phyloP scores from a whole-genome alignment of 2,329 filamentous ascomycete genomes.

The Verticillium klebahnii region DNA sequence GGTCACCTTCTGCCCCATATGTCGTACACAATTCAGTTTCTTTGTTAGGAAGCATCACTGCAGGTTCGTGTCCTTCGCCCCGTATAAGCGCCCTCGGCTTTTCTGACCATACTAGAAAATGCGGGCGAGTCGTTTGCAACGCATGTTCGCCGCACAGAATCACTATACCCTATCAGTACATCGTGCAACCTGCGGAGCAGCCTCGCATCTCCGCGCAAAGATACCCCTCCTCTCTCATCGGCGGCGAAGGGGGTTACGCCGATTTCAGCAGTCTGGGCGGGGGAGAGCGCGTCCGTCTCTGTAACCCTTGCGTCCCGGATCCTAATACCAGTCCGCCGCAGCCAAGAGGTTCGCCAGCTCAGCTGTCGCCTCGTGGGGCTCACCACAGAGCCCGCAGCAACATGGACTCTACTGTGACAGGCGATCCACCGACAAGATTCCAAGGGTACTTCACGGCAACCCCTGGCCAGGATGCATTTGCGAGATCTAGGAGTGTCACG shows the following conservation, averaged over 20 bases:
- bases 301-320: constrained; percentile 59
- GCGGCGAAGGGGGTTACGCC: constrained; percentile 34
- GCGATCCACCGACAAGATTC: constrained; percentile 24
- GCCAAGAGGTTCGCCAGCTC: constrained; percentile 28
- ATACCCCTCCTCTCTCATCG: constrained; percentile 31
- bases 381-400: constrained; percentile 44
- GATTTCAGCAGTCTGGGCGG: constrained; percentile 44
- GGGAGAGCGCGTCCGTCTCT: constrained; percentile 54
- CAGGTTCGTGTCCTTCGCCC: constrained; percentile 51
- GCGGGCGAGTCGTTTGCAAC: constrained; percentile 85
- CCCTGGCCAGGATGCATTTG: constrained; percentile 27
- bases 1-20: constrained; percentile 81
- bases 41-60: constrained; percentile 92
- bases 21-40: constrained; percentile 72
- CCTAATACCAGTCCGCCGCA: constrained; percentile 54
- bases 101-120: constrained; percentile 56
- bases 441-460: constrained; percentile 30
- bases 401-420: constrained; percentile 26
- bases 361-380: constrained; percentile 27
- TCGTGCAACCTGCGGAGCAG: constrained; percentile 68
- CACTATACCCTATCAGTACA: constrained; percentile 89
- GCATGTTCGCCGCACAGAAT: constrained; percentile 91
- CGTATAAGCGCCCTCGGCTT: not conserved
- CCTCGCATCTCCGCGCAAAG: constrained; percentile 26
- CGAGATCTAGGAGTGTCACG: constrained; percentile 11